phyloP scores from a whole-genome alignment of 495 filamentous ascomycete species.

The Poronia punctata region DNA sequence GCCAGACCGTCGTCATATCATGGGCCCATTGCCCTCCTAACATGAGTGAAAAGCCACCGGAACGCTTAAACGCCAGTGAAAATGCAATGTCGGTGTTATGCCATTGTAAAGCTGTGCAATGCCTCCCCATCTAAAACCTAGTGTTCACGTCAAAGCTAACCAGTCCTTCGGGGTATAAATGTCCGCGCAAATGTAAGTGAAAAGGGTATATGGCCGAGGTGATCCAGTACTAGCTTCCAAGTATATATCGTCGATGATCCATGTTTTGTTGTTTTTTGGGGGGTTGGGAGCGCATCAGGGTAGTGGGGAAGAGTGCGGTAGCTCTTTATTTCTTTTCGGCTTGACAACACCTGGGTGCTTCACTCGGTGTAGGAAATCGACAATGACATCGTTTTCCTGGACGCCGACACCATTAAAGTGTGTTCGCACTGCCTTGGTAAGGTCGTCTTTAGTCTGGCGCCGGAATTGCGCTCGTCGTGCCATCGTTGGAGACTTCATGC shows the following conservation, averaged over 20 bases:
- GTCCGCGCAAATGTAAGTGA: too few species aligned
- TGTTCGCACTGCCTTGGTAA: slow-evolving; percentile 77
- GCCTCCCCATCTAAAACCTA: neutral
- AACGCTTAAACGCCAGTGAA: slow-evolving; percentile 21
- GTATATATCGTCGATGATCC: slow-evolving; percentile 15
- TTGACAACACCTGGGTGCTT: slow-evolving; percentile 35
- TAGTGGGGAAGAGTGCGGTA: slow-evolving; percentile 23
- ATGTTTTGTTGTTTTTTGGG: too few species aligned
- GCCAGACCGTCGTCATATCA: slow-evolving; percentile 2
- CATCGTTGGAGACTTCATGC: slow-evolving; percentile 67
- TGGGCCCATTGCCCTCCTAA: slow-evolving; percentile 19
- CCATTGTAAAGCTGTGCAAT: too few species aligned
- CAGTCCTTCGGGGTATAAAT: too few species aligned
- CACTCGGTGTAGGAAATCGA: slow-evolving; percentile 80
- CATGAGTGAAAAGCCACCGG: slow-evolving; percentile 13
- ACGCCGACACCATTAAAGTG: slow-evolving; percentile 84
- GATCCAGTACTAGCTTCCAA: slow-evolving; percentile 8
- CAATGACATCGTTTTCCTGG: slow-evolving; percentile 81
- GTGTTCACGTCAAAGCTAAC: too few species aligned
- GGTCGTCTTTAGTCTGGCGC: slow-evolving; percentile 66
- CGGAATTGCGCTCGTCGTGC: slow-evolving; percentile 52
- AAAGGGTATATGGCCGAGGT: too few species aligned
- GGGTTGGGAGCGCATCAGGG: slow-evolving; percentile 16
- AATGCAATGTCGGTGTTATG: slow-evolving; percentile 25
- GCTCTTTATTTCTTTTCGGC: slow-evolving; percentile 20